Percentiles rank a stretch among this genome's conserved stretches.
Evolutionary conservation across 1,284 basidiomycete genomes (phyloP).

Genomic region (Jaminaea rosea): DNA sequence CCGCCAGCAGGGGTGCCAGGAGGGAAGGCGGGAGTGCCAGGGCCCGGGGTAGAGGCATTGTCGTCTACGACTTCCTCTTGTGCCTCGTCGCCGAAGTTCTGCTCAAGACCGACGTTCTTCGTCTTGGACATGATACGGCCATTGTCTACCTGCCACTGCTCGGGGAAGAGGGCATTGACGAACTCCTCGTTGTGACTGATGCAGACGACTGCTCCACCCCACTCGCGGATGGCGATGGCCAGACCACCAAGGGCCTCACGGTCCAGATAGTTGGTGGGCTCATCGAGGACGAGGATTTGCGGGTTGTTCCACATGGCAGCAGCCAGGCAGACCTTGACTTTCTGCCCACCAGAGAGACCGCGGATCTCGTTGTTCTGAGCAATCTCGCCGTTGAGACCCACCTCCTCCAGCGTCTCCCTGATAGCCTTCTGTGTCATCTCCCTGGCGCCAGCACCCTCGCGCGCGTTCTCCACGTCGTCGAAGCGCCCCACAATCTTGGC

Average conservation of each 20-base stretch:
- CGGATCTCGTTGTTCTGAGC: constrained; percentile 45
- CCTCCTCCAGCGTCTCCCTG: constrained; percentile 52
- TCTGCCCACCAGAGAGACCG: constrained; percentile 58
- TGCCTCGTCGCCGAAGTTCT: constrained; percentile 56
- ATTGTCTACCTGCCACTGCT: constrained; percentile 60
- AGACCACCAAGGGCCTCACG: constrained; percentile 70
- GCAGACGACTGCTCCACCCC: constrained; percentile 92
- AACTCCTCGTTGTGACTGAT: constrained; percentile 75
- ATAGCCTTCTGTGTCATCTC: constrained; percentile 50
- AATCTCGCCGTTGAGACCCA: constrained; percentile 70
- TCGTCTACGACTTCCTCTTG: constrained; percentile 23
- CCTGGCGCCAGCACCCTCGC: constrained; percentile 61
- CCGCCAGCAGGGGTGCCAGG: constrained; percentile 43
- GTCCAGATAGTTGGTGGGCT: constrained; percentile 82
- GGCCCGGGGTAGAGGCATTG: constrained; percentile 59
- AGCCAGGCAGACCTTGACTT: constrained; percentile 70
- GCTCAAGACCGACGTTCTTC: constrained; percentile 73
- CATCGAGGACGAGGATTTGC: constrained; percentile 42
- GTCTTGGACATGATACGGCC: constrained; percentile 78
- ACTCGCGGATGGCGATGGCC: constrained; percentile 89
- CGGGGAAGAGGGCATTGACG: constrained; percentile 45
- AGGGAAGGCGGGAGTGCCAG: constrained; percentile 57
- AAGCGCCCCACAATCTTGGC: constrained; percentile 86
- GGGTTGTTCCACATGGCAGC: constrained; percentile 47
- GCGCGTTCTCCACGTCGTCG: constrained; percentile 87